phyloP scores from a whole-genome alignment of 2,329 filamentous ascomycete species.

The Aspergillus novoparasiticus region DNA sequence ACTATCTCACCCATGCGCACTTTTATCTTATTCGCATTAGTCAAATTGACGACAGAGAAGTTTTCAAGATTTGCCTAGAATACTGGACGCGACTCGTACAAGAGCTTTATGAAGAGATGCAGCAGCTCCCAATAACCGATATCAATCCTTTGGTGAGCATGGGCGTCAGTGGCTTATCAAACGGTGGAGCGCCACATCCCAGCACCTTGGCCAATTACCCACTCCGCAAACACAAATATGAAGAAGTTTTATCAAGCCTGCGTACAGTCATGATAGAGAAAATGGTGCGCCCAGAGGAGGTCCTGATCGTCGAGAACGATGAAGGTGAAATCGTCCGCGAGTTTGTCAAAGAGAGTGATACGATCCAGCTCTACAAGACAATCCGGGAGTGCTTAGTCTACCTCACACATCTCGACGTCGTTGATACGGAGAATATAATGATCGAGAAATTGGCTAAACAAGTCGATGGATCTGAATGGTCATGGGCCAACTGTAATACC shows the following conservation, averaged over 20 bases:
- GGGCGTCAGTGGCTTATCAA: constrained; percentile 68
- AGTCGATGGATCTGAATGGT: constrained; percentile 95
- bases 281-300: constrained; percentile 98
- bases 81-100: constrained; percentile 99
- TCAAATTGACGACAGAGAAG: constrained; percentile 97
- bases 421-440: constrained; percentile 98
- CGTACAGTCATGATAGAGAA: constrained; percentile 99
- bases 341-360: constrained; percentile 99
- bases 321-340: constrained; percentile 98
- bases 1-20: constrained; percentile 93
- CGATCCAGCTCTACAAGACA: constrained; percentile 98
- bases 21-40: constrained; percentile 98
- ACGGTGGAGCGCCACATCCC: constrained; percentile 83
- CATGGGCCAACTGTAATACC: constrained; percentile 99
- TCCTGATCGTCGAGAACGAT: constrained; percentile 98
- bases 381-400: constrained; percentile 97
- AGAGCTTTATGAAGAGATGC: constrained; percentile 98
- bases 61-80: constrained; percentile 98
- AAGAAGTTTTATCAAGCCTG: constrained; percentile 88
- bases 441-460: constrained; percentile 95
- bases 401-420: constrained; percentile 93
- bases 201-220: constrained; percentile 85
- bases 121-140: constrained; percentile 89
- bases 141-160: constrained; percentile 86
- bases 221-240: constrained; percentile 96